Percentiles rank a stretch among this genome's conserved stretches.
Evolutionary conservation across 257 asterid species (phyloP).

Genomic region (Solanum clarkiae): DNA sequence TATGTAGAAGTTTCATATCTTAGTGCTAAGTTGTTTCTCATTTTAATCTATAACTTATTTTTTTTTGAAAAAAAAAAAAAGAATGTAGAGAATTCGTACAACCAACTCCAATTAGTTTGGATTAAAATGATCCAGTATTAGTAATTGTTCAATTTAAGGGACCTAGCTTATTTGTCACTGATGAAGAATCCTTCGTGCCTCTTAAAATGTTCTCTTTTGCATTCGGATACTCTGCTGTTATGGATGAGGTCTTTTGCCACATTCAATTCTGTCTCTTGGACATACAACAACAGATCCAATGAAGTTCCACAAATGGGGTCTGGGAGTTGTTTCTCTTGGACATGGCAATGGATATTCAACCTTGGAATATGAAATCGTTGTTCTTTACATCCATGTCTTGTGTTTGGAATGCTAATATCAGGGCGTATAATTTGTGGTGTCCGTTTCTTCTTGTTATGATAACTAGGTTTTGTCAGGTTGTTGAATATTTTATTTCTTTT

Average conservation of each 20-base stretch:
- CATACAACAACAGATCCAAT: too few relatives aligned
- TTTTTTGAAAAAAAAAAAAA: background rate
- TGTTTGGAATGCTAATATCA: background rate
- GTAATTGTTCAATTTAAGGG: background rate
- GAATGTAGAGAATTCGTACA: background rate
- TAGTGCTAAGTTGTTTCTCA: background rate
- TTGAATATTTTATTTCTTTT: background rate
- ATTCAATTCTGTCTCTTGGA: background rate
- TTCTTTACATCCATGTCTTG: background rate
- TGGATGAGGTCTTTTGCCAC: background rate
- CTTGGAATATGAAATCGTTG: background rate
- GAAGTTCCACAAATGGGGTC: too few relatives aligned
- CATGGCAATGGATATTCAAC: background rate
- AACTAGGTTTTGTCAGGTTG: background rate
- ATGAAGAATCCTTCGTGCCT: background rate
- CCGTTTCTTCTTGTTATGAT: background rate
- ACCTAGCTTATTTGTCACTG: background rate
- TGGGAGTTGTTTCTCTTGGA: background rate
- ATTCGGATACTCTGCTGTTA: background rate
- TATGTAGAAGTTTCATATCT: background rate
- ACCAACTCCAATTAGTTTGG: background rate
- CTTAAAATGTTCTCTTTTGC: background rate
- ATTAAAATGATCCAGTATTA: background rate
- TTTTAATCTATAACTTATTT: background rate
- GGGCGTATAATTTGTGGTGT: background rate